These are phyloP conservation scores for Adansonia madagascariensis DNA, from an alignment of 441 rosid species.

Conservation along the genomic window DNA sequence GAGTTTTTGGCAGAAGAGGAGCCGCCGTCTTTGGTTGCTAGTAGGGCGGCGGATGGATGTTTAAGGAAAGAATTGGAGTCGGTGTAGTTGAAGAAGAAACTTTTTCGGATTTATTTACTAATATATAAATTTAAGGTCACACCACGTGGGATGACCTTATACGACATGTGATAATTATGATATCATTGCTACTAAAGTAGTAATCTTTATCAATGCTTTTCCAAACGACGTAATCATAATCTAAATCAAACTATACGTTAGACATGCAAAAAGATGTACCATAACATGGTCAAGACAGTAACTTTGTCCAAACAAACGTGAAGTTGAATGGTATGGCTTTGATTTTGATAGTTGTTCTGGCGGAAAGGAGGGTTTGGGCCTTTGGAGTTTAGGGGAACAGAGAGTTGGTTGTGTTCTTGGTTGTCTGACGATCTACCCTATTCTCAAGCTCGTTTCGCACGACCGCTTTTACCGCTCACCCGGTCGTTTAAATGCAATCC, in stretches of 20 bases:
- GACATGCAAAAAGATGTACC: background rate
- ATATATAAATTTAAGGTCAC: background rate
- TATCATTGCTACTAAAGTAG: background rate
- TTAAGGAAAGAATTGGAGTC: constrained; percentile 17
- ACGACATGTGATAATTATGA: too few relatives aligned
- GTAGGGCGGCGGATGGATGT: constrained; percentile 20
- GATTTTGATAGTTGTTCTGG: constrained; percentile 11
- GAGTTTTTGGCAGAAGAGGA: constrained; percentile 45
- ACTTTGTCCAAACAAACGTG: background rate
- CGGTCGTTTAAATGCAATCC: constrained; percentile 52
- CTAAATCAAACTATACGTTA: background rate
- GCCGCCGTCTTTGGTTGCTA: constrained; percentile 52
- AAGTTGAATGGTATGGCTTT: background rate
- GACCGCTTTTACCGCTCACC: constrained; percentile 61
- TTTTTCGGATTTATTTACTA: background rate
- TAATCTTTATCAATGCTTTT: background rate
- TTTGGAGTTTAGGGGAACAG: background rate
- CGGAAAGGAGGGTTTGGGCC: background rate
- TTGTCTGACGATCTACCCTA: constrained; percentile 52
- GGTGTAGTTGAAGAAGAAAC: background rate
- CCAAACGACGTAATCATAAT: too few relatives aligned
- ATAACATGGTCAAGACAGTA: background rate
- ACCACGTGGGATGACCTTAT: too few relatives aligned
- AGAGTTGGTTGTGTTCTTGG: constrained; percentile 32
- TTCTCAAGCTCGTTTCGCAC: constrained; percentile 53